Base-by-base conservation (phyloP, 1,284 basidiomycete genomes). In the Cutaneotrichosporon sp. region DNA sequence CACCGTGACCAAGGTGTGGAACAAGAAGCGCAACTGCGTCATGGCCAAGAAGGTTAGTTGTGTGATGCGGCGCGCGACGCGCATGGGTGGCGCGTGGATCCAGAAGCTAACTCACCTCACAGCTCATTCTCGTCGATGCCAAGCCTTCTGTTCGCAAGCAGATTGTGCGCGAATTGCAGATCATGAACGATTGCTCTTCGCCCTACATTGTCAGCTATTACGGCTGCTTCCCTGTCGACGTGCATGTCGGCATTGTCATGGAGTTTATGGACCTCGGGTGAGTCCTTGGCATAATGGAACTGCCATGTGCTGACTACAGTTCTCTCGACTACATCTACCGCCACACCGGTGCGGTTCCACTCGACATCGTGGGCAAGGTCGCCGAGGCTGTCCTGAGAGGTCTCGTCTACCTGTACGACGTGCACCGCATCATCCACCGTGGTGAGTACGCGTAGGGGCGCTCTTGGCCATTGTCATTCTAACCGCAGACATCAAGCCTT, bases 191-290 rank as follows among this genome's bases (percentile, higher is more conserved):
- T 71, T 98, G 96, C 75, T 81, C 87, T 60, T 96, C 90, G 3
- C 82, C 82, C 22, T 90, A 91, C 76, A 99, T 98, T 68, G 88
- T 98, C 63, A 90, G 87, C 2, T 97, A 94, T 77, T 97, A 88
- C 69, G 94, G 96, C 57, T 94, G 96, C 25, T 98, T 91, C 77
- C 79, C 97, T 38, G 84, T 86, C 11, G 94, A 98, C 68, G 92
- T 94, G 11, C 96, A 97, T 65, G 94, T 99, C 67, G 97, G 92
- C 75, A 93, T 98, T 61, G 97, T 93, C 75, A 97, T 98, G 87
- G 94, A 99, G 70, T 90, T 79, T 73, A 93, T 93, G 92, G 90
- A 98, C 60, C 76, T 78, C 50, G 77, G 77, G 37, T 47, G 12
- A 22, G 31, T 46, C 4, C 35, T 3, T 17, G 1, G n/a, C n/a